Base-by-base conservation (phyloP, 306 rosid genomes). In the Cicer cuneatum region DNA sequence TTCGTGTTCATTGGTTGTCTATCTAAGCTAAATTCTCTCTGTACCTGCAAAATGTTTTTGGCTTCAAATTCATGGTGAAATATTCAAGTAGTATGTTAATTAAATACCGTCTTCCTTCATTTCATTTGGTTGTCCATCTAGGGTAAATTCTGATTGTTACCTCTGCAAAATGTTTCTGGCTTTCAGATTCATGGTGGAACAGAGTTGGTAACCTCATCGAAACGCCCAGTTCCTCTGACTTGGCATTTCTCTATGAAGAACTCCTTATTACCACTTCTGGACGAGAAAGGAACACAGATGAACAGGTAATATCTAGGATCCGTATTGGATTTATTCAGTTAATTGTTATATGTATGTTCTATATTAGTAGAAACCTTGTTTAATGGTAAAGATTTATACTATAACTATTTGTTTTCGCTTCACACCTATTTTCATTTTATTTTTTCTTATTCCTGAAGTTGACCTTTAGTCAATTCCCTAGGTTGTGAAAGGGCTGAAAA, bases 211-310 rank as follows among this genome's bases (percentile, higher is more conserved):
- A 94, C 93, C 54, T 89, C 98, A 18, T 84, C 87, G 24, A 94
- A 84, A 85, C 96, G 97, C 46, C 98, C 98, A 72, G 96, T 94
- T 79, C 98, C 98, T 8, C 79, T 91, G 83, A 89, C 94, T 49
- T 90, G 98, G 97, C 96, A 90, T 85, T 94, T 94, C 83, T 91
- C 98, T 54, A 73, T 84, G 66, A 94, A 88, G 87, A 77, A 80
- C 63, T 83, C 89, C 66, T 77, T 94, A 74, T 82, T 88, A 46
- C 91, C 97, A 45, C 97, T 94, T 75, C 97, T 94, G 29, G 91
- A 94, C 45, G 88, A 91, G 80, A 85, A 87, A 41, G 98, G 93
- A 81, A 81, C 89, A 7, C 85, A 69, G 52, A 88, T 94, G 95
- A 94, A 94, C 86, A 90, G 93, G 98, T 91, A 74, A 61, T 33